Conservation (phyloP, 768 basidiomycete genomes). For the Suillus decipiens region DNA sequence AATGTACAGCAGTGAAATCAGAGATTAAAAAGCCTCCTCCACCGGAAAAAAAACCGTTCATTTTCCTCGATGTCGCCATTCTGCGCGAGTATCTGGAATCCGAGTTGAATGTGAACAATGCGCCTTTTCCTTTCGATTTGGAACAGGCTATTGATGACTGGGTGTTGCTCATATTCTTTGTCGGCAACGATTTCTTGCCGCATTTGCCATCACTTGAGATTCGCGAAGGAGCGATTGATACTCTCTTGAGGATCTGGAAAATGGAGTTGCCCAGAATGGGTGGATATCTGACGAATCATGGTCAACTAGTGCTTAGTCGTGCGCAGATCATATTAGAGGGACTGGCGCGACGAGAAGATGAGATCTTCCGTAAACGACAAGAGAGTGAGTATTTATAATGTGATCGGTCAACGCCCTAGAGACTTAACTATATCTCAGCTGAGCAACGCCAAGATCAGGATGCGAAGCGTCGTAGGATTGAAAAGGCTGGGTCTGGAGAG, state of each 20-base stretch:
- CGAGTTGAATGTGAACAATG: constrained; percentile 82
- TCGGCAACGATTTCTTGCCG: constrained; percentile 97
- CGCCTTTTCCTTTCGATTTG: constrained; percentile 85
- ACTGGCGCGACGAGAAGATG: constrained; percentile 91
- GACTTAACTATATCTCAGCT: constrained; percentile 47
- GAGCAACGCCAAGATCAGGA: constrained; percentile 94
- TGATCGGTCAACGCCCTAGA: constrained; percentile 13
- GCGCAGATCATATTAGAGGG: constrained; percentile 96
- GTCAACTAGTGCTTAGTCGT: constrained; percentile 79
- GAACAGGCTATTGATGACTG: constrained; percentile 99
- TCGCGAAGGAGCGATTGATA: constrained; percentile 98
- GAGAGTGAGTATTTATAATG: constrained; percentile 67
- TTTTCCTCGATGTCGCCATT: constrained; percentile 96
- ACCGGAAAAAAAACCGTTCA: constrained; percentile 86
- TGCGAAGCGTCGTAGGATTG: constrained; percentile 82
- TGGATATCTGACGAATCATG: constrained; percentile 94
- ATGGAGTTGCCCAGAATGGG: constrained; percentile 93
- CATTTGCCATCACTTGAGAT: constrained; percentile 98
- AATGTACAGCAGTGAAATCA: constrained; percentile 84
- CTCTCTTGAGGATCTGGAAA: constrained; percentile 94
- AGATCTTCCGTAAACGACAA: constrained; percentile 89
- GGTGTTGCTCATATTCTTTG: constrained; percentile 99
- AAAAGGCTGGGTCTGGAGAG: constrained; percentile 45
- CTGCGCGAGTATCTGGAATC: constrained; percentile 97
- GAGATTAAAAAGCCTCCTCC: constrained; percentile 59